These are phyloP conservation scores for Dendrobium chrysotoxum DNA, from an alignment of 106 monocot genomes.

Conservation along the genomic window DNA sequence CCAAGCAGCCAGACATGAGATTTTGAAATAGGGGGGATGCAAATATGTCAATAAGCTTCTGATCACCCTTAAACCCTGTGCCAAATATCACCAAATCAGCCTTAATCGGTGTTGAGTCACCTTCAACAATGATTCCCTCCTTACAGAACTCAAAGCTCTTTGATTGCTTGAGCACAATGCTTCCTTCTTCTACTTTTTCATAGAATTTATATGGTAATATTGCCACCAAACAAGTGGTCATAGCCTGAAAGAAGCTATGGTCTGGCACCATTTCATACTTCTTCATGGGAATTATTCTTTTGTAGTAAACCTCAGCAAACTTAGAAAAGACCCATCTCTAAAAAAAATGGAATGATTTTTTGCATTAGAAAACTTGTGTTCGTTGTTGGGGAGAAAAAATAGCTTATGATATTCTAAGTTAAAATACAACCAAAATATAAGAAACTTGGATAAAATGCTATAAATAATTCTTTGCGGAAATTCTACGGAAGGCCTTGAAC, in stretches of 20 bases:
- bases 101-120: conserved; percentile 16
- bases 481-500: no score
- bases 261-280: conserved; percentile 67
- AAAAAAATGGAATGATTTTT: background rate
- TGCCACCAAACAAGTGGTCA: conserved; percentile 24
- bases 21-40: conserved; percentile 21
- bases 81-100: conserved; percentile 67
- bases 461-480: no score
- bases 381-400: no score
- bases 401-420: no score
- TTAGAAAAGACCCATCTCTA: conserved; percentile 62
- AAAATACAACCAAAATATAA: no score
- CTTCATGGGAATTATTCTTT: conserved; percentile 40
- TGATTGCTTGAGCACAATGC: conserved; percentile 44
- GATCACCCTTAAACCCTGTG: conserved; percentile 64
- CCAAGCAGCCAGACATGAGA: conserved; percentile 20
- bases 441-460: no score
- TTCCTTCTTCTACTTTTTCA: conserved; percentile 62
- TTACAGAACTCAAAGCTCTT: conserved; percentile 45
- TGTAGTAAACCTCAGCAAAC: conserved; percentile 49
- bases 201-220: conserved; percentile 56
- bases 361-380: background rate
- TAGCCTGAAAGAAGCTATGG: conserved; percentile 38
- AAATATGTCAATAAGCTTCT: conserved; percentile 59
- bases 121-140: conserved; percentile 41